phyloP scores from a whole-genome alignment of 306 rosid genomes.

The Gillenia trifoliata region DNA sequence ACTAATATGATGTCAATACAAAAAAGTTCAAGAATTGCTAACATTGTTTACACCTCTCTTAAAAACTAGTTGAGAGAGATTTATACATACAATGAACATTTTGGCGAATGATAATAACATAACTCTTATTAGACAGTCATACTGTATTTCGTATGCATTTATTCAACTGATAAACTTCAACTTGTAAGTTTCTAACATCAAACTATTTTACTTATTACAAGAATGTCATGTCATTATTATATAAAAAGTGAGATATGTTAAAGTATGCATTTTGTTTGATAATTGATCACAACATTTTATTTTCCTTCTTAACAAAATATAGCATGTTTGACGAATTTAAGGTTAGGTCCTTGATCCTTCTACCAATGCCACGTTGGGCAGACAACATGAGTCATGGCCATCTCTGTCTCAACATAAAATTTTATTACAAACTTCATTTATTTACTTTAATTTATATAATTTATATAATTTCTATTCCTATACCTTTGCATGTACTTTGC shows the following conservation, averaged over 20 bases:
- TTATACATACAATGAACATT: background rate
- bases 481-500: background rate
- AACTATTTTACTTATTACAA: background rate
- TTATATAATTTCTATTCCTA: background rate
- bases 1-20: background rate
- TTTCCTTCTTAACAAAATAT: too few species aligned
- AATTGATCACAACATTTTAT: too few species aligned
- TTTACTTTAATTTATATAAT: background rate
- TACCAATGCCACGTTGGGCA: background rate
- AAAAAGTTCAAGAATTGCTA: background rate
- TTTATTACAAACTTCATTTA: background rate
- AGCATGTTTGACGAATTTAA: background rate
- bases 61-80: background rate
- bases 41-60: background rate
- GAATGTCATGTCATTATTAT: too few species aligned
- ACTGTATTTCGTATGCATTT: background rate
- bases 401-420: background rate
- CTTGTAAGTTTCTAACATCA: background rate
- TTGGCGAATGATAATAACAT: background rate
- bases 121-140: background rate
- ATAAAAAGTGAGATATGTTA: too few species aligned
- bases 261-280: background rate
- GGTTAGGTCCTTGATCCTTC: background rate
- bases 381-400: background rate
- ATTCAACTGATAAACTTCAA: background rate